Evolutionary conservation across 306 rosid species (phyloP).

Genomic region (Pueraria montana): DNA sequence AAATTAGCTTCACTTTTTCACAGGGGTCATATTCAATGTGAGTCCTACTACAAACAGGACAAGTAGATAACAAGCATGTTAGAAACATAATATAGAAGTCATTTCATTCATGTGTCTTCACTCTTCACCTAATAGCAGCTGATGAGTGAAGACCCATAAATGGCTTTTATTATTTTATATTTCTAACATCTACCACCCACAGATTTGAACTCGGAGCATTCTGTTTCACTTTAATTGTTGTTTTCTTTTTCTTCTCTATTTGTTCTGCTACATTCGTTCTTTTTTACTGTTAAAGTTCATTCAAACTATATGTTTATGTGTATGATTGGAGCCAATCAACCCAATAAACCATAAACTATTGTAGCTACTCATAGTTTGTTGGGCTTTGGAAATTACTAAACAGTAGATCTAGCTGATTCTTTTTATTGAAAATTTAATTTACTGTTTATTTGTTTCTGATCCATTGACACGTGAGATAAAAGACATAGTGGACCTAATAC

Average conservation of each 20-base stretch:
- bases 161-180: neutral
- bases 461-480: neutral
- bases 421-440: neutral
- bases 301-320: neutral
- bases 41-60: neutral
- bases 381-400: too few relatives aligned
- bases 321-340: neutral
- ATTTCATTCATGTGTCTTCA: neutral
- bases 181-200: neutral
- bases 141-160: neutral
- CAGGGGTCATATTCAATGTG: neutral
- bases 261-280: neutral
- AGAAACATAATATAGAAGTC: neutral
- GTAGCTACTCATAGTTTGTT: too few relatives aligned
- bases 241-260: neutral
- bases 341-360: too few relatives aligned
- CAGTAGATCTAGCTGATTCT: neutral
- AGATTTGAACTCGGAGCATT: neutral
- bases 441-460: neutral
- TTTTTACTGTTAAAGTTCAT: neutral
- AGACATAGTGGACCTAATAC: conserved; percentile 2
- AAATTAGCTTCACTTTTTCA: too few relatives aligned
- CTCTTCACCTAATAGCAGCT: neutral
- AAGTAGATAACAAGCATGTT: neutral
- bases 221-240: neutral